Evolutionary conservation across 257 asterid species (phyloP), one percentile per base, ranked within the genome.

Genomic region (Solanum tarijense): DNA sequence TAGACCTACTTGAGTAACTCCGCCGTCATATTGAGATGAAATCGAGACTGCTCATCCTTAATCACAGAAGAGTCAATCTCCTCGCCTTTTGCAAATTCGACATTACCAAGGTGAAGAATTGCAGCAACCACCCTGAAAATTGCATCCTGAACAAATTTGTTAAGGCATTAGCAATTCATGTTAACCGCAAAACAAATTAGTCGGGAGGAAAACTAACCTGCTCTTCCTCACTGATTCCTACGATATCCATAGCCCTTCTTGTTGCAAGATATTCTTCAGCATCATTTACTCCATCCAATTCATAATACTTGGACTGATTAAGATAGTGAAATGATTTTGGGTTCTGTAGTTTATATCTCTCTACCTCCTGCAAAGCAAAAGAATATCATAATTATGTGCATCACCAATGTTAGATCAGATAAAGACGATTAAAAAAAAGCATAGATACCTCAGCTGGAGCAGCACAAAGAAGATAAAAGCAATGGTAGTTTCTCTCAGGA

Each of bases 401-500:
- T 41, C 48, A 5, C 83, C 39, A 71, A 7, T 4, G 31, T 10
- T 55, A 5, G 13, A 52, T 69, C 39, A 13, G 23, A 31, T 18
- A 73, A 32, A 52, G 16, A 48, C 36, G 29, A 35, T 73, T 62
- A 34, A 73, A 29, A 65, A 58, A 39, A 46, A 84, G 62, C 88
- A 73, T 84, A 21, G 65, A 66, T 90, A 97, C 99, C 96, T 97
- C 99, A 48, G 93, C 92, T 65, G 99, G 99, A 84, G 99, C 98
- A 62, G 98, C 95, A 90, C 99, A 97, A 84, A 97, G 99, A 91
- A 93, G 98, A 93, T 97, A 97, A 90, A 97, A 97, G 91, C 99
- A 97, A 89, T 97, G 99, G 90, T 97, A 97, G 93, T 97, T 97
- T 90, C 99, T 97, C 91, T 97, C 99, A 85, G 99, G 99, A 88